Base-by-base conservation (phyloP, 345 rosid species). In the Euphorbia peplus region DNA sequence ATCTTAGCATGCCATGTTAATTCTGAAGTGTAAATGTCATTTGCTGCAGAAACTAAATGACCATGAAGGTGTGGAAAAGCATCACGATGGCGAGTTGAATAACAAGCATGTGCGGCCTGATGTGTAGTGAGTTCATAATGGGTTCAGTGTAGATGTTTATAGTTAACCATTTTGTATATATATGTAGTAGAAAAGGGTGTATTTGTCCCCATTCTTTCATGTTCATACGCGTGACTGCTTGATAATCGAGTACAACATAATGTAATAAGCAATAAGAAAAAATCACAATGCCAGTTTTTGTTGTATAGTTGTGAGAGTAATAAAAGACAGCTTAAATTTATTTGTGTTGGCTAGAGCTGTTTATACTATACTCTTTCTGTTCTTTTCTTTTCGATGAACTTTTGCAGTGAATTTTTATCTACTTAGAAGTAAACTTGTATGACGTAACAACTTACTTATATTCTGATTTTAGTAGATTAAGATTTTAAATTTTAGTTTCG, bases 171-270 rank as follows among this genome's bases (percentile, higher is more conserved):
- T 69, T 12, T 83, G 87, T 83, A 76, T 67, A 83, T 76, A 76
- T 14, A 50, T 32, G 69, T 41, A 24, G 51, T 55, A 24, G 67
- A 14, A 25, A 59, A 51, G 57, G 71, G 46, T 74, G 81, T 60
- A 76, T 79, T 39, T 74, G 78, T 62, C 74, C 55, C 79, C 71
- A 84, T 80, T 81, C 82, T 84, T 84, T 83, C 69, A 32, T 84
- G 87, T 79, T 75, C 25, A 79, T 84, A 78, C 69, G 70, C 73
- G 73, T 74, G 59, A 71, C 69, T 70, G 71, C 64, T 55, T 10
- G 8, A 57, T 64, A 48, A 64, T 37, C 13, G 16, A 57, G 47
- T 64, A 39, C 14, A 60, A 60, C 28, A 61, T 26, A 52, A 22
- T 73, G 50, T 74, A 47, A 65, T 74, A 47, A 65, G 57, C 56